phyloP scores from a whole-genome alignment of 75 land plant genomes.

The Pinus tabuliformis region DNA sequence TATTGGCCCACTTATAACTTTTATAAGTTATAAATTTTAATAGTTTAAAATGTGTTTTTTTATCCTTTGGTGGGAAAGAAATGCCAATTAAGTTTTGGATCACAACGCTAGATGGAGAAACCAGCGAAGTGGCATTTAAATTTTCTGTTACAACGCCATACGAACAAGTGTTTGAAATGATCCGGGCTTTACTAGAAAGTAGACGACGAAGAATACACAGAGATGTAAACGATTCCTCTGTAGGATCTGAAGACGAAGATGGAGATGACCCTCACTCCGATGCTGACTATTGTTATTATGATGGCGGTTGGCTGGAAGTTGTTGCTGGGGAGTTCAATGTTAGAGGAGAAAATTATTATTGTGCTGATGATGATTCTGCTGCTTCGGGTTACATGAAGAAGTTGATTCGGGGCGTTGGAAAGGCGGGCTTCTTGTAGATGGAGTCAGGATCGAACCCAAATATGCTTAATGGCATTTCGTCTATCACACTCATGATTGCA shows the following conservation, averaged over 20 bases:
- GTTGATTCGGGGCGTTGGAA: not conserved
- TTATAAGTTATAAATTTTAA: too few species aligned
- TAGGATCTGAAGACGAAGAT: not conserved
- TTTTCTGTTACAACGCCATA: too few species aligned
- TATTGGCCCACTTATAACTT: too few species aligned
- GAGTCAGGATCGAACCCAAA: not conserved
- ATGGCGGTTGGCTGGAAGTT: not conserved
- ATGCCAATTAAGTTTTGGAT: not conserved
- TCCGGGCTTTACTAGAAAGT: not conserved
- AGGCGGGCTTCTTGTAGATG: not conserved
- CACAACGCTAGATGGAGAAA: not conserved
- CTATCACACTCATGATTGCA: too few species aligned
- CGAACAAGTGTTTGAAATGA: not conserved
- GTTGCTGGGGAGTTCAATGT: constrained; percentile 3
- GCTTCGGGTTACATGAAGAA: not conserved
- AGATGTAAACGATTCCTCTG: too few species aligned
- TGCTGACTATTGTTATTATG: not conserved
- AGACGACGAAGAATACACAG: not conserved
- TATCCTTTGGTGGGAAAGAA: too few species aligned
- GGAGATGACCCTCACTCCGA: too few species aligned
- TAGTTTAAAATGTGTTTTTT: too few species aligned
- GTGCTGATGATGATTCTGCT: not conserved
- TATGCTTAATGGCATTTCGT: not conserved
- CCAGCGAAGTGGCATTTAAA: too few species aligned
- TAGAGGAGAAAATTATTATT: too few species aligned